phyloP scores from a whole-genome alignment of 345 rosid species.

The Aquilaria sinensis region DNA sequence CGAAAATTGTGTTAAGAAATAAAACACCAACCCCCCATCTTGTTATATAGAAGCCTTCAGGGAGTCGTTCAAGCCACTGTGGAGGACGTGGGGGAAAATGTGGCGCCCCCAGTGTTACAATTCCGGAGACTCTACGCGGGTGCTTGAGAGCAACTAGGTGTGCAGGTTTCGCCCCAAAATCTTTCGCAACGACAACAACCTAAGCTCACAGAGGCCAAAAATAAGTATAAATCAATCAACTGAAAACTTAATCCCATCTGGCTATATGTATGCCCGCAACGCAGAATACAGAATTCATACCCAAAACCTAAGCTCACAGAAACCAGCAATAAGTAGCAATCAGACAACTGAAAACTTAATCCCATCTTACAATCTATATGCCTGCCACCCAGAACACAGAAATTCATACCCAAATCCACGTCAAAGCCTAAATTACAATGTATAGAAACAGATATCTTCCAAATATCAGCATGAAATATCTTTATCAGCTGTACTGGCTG shows the following conservation, averaged over 20 bases:
- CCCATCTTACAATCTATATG: too few relatives aligned
- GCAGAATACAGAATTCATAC: too few relatives aligned
- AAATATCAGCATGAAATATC: too few relatives aligned
- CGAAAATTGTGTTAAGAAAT: not conserved
- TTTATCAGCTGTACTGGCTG: too few relatives aligned
- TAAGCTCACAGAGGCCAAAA: conserved; percentile 5
- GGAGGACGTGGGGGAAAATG: conserved; percentile 22
- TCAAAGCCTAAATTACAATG: too few relatives aligned
- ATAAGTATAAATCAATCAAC: not conserved
- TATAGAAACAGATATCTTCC: too few relatives aligned
- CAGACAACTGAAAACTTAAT: too few relatives aligned
- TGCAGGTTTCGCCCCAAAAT: conserved; percentile 33
- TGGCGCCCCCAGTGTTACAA: conserved; percentile 41
- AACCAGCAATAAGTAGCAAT: not conserved
- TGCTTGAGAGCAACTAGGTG: conserved; percentile 32
- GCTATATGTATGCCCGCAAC: too few relatives aligned
- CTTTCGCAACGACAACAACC: conserved; percentile 44
- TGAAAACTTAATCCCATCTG: too few relatives aligned
- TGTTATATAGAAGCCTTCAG: conserved; percentile 39
- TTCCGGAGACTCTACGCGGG: conserved; percentile 33
- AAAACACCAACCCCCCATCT: conserved; percentile 36
- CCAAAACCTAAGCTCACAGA: not conserved
- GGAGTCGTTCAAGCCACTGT: conserved; percentile 20
- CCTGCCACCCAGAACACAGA: too few relatives aligned
- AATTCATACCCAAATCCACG: too few relatives aligned